A percentile compares a stretch with the other conserved stretches of the same genome.
phyloP scores from a whole-genome alignment of 176 grass and related monocot species.

The Poa pratensis region DNA sequence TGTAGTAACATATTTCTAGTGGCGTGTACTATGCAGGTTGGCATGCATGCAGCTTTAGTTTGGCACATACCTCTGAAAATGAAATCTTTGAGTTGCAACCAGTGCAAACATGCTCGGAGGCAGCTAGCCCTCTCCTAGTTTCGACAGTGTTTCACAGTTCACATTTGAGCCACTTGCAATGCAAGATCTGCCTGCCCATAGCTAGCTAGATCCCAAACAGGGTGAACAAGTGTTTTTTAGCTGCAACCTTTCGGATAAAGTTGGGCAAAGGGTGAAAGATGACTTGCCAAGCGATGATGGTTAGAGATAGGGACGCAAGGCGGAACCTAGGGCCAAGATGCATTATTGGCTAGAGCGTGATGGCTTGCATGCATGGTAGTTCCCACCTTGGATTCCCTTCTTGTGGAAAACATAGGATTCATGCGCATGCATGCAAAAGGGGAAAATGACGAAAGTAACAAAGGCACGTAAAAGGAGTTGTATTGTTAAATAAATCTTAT shows the following conservation, averaged over 20 bases:
- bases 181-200: background rate
- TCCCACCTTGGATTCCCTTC: slow-evolving; percentile 51
- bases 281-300: slow-evolving; percentile 20
- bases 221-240: slow-evolving; percentile 19
- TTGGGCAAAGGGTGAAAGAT: slow-evolving; percentile 43
- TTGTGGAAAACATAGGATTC: slow-evolving; percentile 36
- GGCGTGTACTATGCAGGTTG: slow-evolving; percentile 15
- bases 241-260: slow-evolving; percentile 41
- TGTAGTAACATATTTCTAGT: slow-evolving; percentile 20
- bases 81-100: slow-evolving; percentile 6
- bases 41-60: slow-evolving; percentile 35
- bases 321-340: slow-evolving; percentile 43
- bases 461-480: background rate
- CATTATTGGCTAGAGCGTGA: slow-evolving; percentile 39
- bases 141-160: slow-evolving; percentile 21
- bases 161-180: slow-evolving; percentile 47
- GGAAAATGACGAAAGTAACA: background rate
- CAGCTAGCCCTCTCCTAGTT: slow-evolving; percentile 33
- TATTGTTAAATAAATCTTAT: background rate
- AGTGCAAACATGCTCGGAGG: slow-evolving; percentile 20
- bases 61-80: slow-evolving; percentile 38
- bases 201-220: slow-evolving; percentile 47
- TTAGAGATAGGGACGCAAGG: slow-evolving; percentile 37
- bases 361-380: slow-evolving; percentile 8
- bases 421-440: slow-evolving; percentile 17